phyloP scores from a whole-genome alignment of 2,329 filamentous ascomycete species.

The Colletotrichum sojae region DNA sequence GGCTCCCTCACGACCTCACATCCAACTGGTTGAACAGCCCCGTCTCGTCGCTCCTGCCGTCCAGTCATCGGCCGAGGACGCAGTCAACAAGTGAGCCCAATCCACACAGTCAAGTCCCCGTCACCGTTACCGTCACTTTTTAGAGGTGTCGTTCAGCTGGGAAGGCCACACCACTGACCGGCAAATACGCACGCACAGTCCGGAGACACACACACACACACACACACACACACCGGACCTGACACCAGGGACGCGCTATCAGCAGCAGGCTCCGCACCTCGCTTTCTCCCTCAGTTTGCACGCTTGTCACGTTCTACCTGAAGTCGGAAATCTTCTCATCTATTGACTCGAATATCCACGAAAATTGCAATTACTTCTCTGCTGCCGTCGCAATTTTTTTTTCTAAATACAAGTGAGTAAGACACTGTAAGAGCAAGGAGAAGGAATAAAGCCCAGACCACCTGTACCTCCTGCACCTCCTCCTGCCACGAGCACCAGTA shows the following conservation, averaged over 20 bases:
- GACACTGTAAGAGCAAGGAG: background rate
- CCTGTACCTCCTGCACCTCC: background rate
- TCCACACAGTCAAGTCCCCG: slow-evolving; percentile 12
- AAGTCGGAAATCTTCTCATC: background rate
- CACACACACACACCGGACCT: background rate
- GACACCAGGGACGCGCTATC: slow-evolving; percentile 29
- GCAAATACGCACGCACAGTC: too few relatives aligned
- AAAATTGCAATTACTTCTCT: background rate
- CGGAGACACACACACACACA: too few relatives aligned
- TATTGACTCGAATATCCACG: too few relatives aligned
- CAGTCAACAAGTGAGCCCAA: slow-evolving; percentile 16
- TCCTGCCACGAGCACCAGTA: background rate
- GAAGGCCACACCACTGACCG: slow-evolving; percentile 18
- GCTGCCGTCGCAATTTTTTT: background rate
- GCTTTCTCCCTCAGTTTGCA: slow-evolving; percentile 8
- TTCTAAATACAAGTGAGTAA: background rate
- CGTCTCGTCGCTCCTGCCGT: slow-evolving; percentile 19
- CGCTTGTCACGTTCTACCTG: background rate
- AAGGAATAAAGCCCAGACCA: background rate
- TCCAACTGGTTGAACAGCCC: slow-evolving; percentile 31
- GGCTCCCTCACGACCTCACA: slow-evolving; percentile 29
- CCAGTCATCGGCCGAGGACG: slow-evolving; percentile 21
- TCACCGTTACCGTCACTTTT: slow-evolving; percentile 22
- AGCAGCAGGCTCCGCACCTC: slow-evolving; percentile 19
- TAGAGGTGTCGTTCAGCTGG: slow-evolving; percentile 20